phyloP scores from a whole-genome alignment of 306 rosid species.

The Glycine latifolia region DNA sequence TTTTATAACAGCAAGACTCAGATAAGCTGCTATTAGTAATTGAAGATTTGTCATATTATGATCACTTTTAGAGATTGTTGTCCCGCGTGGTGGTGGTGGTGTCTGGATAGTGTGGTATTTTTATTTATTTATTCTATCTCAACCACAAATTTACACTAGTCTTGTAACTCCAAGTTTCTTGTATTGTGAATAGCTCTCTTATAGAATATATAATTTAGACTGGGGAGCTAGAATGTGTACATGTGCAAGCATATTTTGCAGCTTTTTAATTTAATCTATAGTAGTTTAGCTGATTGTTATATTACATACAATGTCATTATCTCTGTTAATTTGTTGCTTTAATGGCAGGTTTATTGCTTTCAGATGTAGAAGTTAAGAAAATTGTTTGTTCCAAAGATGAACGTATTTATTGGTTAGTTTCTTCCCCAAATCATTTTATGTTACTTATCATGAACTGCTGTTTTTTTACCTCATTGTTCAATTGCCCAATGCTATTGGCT shows the following conservation, averaged over 20 bases:
- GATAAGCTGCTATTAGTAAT: not conserved
- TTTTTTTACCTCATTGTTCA: slow-evolving; percentile 20
- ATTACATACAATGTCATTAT: not conserved
- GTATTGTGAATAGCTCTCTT: too few relatives aligned
- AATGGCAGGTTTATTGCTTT: slow-evolving; percentile 35
- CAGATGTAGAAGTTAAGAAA: slow-evolving; percentile 30
- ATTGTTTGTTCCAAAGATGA: slow-evolving; percentile 12
- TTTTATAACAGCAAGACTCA: not conserved
- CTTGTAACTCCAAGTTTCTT: too few relatives aligned
- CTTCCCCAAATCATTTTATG: not conserved
- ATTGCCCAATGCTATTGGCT: not conserved
- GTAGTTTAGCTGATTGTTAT: slow-evolving; percentile 9
- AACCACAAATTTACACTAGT: too few relatives aligned
- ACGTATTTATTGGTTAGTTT: slow-evolving; percentile 48
- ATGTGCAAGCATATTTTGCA: too few relatives aligned
- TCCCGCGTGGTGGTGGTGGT: too few relatives aligned
- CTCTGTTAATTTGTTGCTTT: slow-evolving; percentile 7
- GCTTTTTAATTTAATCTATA: not conserved
- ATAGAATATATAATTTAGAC: too few relatives aligned
- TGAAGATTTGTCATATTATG: not conserved
- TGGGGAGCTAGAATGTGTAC: too few relatives aligned
- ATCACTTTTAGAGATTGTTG: not conserved
- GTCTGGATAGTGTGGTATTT: too few relatives aligned
- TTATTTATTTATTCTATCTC: too few relatives aligned
- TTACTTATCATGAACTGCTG: not conserved